These are phyloP conservation scores for Schoenoplectus tabernaemontani DNA, from an alignment of 202 grass and related monocot genomes.

Conservation along the genomic window DNA sequence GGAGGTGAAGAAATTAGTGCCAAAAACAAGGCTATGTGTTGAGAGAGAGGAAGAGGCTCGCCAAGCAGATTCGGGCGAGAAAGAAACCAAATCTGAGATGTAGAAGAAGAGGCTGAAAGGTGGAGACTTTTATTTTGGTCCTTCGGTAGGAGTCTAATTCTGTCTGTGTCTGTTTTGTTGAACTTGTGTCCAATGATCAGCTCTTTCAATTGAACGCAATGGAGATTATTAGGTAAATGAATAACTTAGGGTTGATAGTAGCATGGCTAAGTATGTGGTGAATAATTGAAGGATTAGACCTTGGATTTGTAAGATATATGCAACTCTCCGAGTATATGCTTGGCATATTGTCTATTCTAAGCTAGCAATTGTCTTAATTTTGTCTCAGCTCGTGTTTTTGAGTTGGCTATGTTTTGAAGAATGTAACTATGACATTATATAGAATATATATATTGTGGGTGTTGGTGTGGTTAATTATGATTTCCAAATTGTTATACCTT, in stretches of 20 bases:
- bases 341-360: conserved; percentile 29
- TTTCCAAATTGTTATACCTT: neutral
- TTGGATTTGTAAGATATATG: conserved; percentile 25
- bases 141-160: conserved; percentile 20
- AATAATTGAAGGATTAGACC: conserved; percentile 24
- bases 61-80: neutral
- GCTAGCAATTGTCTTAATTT: conserved; percentile 19
- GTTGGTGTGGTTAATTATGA: conserved; percentile 17
- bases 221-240: conserved; percentile 1
- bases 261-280: conserved; percentile 14
- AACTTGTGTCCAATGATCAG: conserved; percentile 5
- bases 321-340: neutral
- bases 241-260: conserved; percentile 21
- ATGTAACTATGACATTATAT: conserved; percentile 30
- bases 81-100: conserved; percentile 20
- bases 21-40: conserved; percentile 5
- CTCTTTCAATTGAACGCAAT: conserved; percentile 7
- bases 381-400: neutral
- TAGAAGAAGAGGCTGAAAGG: neutral
- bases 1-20: conserved; percentile 25
- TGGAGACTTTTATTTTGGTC: conserved; percentile 22
- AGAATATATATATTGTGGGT: conserved; percentile 16
- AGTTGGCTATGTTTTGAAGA: neutral
- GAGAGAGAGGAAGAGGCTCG: neutral
- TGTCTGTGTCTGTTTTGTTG: conserved; percentile 1